phyloP scores from a whole-genome alignment of 768 basidiomycete genomes.

The Termitomyces sp. region DNA sequence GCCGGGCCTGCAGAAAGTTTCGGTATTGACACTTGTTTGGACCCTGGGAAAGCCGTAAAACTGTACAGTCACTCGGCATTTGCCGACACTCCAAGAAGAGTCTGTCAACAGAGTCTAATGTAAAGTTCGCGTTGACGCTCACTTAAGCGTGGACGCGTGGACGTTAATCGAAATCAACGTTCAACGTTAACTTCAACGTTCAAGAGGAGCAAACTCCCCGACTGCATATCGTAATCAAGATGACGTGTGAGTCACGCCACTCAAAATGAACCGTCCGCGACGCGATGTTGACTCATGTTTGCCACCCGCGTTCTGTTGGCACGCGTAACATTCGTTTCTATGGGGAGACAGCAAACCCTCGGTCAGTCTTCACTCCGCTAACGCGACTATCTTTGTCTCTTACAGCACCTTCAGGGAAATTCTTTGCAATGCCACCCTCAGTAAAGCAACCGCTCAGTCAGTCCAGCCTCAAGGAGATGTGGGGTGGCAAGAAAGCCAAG shows the following conservation, averaged over 20 bases:
- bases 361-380: slow-evolving; percentile 35
- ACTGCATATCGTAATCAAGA: not conserved
- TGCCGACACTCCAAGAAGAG: slow-evolving; percentile 7
- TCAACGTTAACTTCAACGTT: too few species aligned
- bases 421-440: slow-evolving; percentile 72
- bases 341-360: slow-evolving; percentile 76
- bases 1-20: slow-evolving; percentile 30
- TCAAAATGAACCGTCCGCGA: slow-evolving; percentile 24
- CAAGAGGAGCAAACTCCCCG: too few species aligned
- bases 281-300: slow-evolving; percentile 50
- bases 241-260: not conserved
- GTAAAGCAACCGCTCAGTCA: slow-evolving; percentile 74
- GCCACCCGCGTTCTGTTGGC: slow-evolving; percentile 33
- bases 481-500: slow-evolving; percentile 40
- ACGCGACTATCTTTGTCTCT: slow-evolving; percentile 1
- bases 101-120: not conserved
- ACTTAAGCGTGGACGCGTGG: too few species aligned
- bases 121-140: too few species aligned
- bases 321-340: slow-evolving; percentile 30
- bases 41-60: slow-evolving; percentile 38
- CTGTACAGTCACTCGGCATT: slow-evolving; percentile 42
- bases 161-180: too few species aligned
- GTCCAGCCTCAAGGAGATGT: slow-evolving; percentile 75
- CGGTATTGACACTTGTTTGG: slow-evolving; percentile 43
- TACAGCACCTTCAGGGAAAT: slow-evolving; percentile 50